These are phyloP conservation scores for Verbena officinalis DNA, from an alignment of 257 asterid species.

Conservation along the genomic window DNA sequence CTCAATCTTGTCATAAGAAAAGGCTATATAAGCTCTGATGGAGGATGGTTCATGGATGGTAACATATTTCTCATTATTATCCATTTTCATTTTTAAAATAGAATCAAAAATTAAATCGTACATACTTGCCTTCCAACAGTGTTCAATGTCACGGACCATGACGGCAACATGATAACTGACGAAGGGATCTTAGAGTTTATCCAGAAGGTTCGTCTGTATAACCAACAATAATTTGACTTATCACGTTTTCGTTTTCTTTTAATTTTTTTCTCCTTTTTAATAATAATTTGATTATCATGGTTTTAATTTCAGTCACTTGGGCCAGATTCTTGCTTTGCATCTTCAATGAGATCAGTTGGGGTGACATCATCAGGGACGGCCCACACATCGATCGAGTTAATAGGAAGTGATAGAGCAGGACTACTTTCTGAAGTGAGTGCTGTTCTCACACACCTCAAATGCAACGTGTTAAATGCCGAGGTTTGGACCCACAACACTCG, in stretches of 20 bases:
- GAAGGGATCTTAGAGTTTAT: conserved; percentile 79
- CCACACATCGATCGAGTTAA: conserved; percentile 89
- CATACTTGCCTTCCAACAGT: conserved; percentile 40
- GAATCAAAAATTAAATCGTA: conserved; percentile 14
- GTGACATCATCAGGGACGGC: conserved; percentile 52
- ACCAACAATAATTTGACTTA: too few relatives aligned
- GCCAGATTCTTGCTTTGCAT: conserved; percentile 93
- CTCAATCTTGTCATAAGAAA: conserved; percentile 79
- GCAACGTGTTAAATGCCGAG: conserved; percentile 92
- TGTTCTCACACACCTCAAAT: conserved; percentile 80
- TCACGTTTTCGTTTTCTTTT: too few relatives aligned
- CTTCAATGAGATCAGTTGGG: conserved; percentile 92
- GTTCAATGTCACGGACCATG: conserved; percentile 91
- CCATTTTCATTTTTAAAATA: conserved; percentile 13
- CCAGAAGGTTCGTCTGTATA: conserved; percentile 50
- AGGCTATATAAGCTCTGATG: conserved; percentile 94
- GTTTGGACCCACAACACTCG: conserved; percentile 99
- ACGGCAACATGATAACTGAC: conserved; percentile 82
- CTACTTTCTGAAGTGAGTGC: conserved; percentile 97
- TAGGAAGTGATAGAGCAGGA: conserved; percentile 93
- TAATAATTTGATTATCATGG: conserved; percentile 21
- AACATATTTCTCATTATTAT: conserved; percentile 22
- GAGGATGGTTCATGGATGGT: conserved; percentile 99
- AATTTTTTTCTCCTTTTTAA: too few relatives aligned
- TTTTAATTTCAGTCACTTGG: conserved; percentile 78